Conservation (phyloP, 495 filamentous ascomycete species). For the Penicillium pulvis region DNA sequence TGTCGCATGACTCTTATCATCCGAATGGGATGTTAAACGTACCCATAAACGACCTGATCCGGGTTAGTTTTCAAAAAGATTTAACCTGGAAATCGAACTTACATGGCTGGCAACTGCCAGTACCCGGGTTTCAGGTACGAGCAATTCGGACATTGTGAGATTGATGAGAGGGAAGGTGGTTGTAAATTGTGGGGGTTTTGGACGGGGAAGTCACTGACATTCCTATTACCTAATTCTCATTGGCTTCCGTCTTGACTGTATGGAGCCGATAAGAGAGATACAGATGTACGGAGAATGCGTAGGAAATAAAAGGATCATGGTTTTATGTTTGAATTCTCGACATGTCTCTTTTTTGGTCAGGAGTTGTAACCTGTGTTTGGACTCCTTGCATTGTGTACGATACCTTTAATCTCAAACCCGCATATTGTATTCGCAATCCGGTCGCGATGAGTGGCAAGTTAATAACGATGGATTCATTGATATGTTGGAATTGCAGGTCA, state of each 20-base stretch:
- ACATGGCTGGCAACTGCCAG: slow-evolving; percentile 98
- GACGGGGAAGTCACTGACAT: slow-evolving; percentile 14
- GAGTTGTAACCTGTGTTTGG: background rate
- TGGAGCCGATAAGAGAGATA: background rate
- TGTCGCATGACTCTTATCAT: slow-evolving; percentile 15
- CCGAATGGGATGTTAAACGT: slow-evolving; percentile 35
- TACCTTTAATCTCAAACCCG: background rate
- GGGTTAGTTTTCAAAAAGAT: slow-evolving; percentile 17
- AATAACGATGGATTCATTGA: background rate
- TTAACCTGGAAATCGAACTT: slow-evolving; percentile 42
- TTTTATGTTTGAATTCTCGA: background rate
- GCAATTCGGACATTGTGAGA: slow-evolving; percentile 35
- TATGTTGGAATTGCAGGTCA: background rate
- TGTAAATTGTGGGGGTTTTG: slow-evolving; percentile 10
- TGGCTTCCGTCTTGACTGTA: slow-evolving; percentile 3
- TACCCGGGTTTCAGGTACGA: slow-evolving; percentile 82
- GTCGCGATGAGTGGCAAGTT: background rate
- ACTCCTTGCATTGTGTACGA: background rate
- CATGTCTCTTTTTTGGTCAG: background rate
- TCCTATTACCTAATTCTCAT: slow-evolving; percentile 27
- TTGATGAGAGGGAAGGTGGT: slow-evolving; percentile 6
- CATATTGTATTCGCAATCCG: background rate
- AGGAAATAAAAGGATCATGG: too few relatives aligned
- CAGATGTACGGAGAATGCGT: too few relatives aligned
- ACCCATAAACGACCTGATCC: slow-evolving; percentile 77